Evolutionary conservation across 305 asterid genomes (phyloP).

Genomic region (Rubia tinctorum): DNA sequence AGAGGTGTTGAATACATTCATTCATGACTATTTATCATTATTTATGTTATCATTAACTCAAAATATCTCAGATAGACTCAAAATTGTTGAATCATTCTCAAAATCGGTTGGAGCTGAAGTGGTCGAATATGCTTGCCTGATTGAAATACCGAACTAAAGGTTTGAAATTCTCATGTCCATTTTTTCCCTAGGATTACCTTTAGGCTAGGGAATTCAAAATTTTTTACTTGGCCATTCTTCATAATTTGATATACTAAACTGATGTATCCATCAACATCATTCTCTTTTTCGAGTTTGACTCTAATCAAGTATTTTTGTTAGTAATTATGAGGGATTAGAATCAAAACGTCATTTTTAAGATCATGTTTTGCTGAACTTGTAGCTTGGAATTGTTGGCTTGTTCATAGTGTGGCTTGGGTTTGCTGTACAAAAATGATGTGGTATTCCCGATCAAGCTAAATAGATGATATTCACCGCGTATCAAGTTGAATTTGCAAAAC

Average conservation of each 20-base stretch:
- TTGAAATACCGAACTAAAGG: conserved; percentile 79
- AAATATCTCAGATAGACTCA: conserved; percentile 21
- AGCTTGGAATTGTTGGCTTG: too few relatives aligned
- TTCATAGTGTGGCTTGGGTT: too few relatives aligned
- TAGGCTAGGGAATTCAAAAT: background rate
- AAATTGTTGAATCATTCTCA: conserved; percentile 22
- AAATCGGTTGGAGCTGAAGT: conserved; percentile 80
- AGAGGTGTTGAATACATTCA: background rate
- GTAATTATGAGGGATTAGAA: too few relatives aligned
- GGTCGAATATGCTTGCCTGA: conserved; percentile 80
- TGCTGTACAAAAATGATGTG: too few relatives aligned
- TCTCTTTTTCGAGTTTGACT: background rate
- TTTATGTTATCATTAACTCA: background rate
- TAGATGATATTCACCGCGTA: too few relatives aligned
- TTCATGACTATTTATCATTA: background rate
- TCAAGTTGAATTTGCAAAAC: too few relatives aligned
- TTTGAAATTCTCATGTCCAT: conserved; percentile 8
- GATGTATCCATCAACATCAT: background rate
- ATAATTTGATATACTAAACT: background rate
- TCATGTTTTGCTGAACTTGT: too few relatives aligned
- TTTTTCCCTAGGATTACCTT: background rate
- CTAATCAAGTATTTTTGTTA: too few relatives aligned
- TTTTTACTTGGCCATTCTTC: background rate
- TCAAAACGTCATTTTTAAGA: too few relatives aligned
- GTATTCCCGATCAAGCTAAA: too few relatives aligned